A percentile compares a stretch with the other conserved stretches of the same genome.
Conservation (phyloP, 225 moss, liverwort and hornwort genomes). For the Pleurozium schreberi region DNA sequence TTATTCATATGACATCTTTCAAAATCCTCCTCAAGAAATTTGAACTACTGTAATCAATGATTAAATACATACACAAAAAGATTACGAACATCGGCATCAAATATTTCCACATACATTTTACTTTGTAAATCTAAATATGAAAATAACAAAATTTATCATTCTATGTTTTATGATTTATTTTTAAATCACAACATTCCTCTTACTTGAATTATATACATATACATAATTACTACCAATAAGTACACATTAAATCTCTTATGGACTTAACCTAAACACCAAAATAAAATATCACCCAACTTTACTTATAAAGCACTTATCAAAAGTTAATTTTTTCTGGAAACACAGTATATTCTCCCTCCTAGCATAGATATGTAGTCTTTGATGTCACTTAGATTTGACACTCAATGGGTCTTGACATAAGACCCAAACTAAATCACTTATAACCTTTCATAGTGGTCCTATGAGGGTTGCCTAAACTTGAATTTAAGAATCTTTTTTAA, state of each 20-base stretch:
- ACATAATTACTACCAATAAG: no score
- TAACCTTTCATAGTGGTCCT: neutral
- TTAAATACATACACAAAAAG: neutral
- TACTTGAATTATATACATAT: no score
- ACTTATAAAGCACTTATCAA: neutral
- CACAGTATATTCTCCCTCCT: neutral
- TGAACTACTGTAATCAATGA: no score
- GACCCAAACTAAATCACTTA: no score
- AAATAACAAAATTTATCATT: no score
- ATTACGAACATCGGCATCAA: neutral
- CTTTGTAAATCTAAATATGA: neutral
- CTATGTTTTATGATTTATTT: neutral
- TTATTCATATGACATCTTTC: neutral
- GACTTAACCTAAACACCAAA: neutral
- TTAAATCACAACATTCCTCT: neutral
- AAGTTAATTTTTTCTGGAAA: neutral
- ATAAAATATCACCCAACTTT: neutral
- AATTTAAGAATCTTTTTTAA: accelerated
- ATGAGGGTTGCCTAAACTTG: accelerated
- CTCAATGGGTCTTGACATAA: no score
- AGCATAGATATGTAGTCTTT: neutral
- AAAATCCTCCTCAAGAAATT: neutral
- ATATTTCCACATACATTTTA: neutral
- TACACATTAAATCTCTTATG: no score
- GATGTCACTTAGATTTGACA: neutral